Evolutionary conservation across 1,284 basidiomycete species (phyloP), one percentile per base, ranked within the genome.

Genomic region (Papiliotrema laurentii): DNA sequence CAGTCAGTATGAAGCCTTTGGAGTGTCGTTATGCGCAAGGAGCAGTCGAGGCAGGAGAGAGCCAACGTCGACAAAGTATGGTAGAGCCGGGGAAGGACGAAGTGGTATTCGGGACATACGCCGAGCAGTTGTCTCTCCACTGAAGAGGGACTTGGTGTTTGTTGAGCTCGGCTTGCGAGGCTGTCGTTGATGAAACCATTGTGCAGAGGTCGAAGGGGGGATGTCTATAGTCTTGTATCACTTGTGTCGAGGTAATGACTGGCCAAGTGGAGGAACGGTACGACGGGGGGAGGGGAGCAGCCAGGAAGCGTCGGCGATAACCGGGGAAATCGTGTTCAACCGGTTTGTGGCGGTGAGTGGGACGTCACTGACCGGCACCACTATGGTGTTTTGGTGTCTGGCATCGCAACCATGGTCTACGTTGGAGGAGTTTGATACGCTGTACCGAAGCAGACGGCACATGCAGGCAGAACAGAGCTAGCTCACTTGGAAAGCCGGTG

Each of bases 121-220:
- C 83, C 60, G 90, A 93, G 75, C 91, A 96, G 60, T 85, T 82
- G 75, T 96, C 91, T 64, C 91, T 79, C 84, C 87, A 96, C 11
- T 80, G 85, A 9, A 94, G 59, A 7, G 91, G 91, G 22, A 93
- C 79, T 54, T 78, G 79, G 53, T 86, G 79, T 6, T 81, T 79
- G 72, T 88, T 87, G 70, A 89, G 80, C 72, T 93, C 87, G 54
- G 81, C 78, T 68, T 90, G 85, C 30, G 89, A 89, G 44, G 91
- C 90, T 47, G 85, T 86, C 35, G 82, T 83, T 52, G 84, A 78
- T 45, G 83, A 80, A 49, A 83, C 75, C 85, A 87, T 87, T 18
- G 9, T 43, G 42, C 4, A 9, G 14, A 19, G 26, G 36, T 21
- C 31, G 40, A 42, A 25, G 43, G 40, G 21, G 45, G 26, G 14